Conservation (phyloP, 2,329 filamentous ascomycete species). For the Reticulascus tulasneorum region DNA sequence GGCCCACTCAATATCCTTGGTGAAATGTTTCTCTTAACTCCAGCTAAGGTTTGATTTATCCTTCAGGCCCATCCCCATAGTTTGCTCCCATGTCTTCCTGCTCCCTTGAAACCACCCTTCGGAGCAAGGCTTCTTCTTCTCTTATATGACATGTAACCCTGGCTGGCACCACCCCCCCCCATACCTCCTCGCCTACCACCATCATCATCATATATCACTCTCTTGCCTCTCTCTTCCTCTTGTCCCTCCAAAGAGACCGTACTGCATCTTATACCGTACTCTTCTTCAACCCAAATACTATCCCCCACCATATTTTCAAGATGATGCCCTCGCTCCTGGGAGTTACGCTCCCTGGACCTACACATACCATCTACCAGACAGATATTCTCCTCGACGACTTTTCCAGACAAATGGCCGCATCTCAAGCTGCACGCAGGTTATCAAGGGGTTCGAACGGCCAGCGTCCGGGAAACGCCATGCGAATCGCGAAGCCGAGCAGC, state of each 20-base stretch:
- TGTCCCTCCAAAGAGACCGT: background rate
- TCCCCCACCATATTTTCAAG: conserved; percentile 8
- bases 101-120: conserved; percentile 23
- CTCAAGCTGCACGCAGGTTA: conserved; percentile 41
- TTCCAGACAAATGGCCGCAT: conserved; percentile 46
- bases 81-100: conserved; percentile 27
- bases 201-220: conserved; percentile 6
- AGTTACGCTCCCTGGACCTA: conserved; percentile 24
- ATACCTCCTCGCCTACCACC: conserved; percentile 3
- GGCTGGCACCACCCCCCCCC: too few species aligned
- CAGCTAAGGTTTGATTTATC: conserved; percentile 28
- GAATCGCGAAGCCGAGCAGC: conserved; percentile 62
- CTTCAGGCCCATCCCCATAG: conserved; percentile 28
- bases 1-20: conserved; percentile 32
- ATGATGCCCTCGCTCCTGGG: conserved; percentile 33
- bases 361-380: conserved; percentile 28
- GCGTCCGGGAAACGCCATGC: conserved; percentile 47
- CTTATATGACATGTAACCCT: too few species aligned
- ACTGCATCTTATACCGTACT: background rate
- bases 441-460: conserved; percentile 48
- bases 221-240: background rate
- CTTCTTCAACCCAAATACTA: background rate
- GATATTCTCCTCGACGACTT: conserved; percentile 48
- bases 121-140: conserved; percentile 14
- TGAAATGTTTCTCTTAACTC: conserved; percentile 29